Evolutionary conservation across 495 filamentous ascomycete species (phyloP), one percentile per base, ranked within the genome.

Genomic region (Letharia columbiana): DNA sequence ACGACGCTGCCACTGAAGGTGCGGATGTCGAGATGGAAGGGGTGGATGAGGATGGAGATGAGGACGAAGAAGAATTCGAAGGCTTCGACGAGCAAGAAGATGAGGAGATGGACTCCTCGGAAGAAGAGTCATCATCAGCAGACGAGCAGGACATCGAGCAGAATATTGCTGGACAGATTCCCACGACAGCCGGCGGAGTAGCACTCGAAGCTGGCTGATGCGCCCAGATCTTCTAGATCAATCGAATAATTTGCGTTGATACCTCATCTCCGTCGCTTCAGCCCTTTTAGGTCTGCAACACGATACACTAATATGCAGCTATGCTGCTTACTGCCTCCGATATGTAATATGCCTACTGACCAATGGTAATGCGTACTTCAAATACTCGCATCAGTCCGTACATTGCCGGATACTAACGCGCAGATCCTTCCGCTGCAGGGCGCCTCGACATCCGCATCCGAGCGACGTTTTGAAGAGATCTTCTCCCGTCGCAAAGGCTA

Each of bases 1-100:
- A 78, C 31, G 74, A 78, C 13, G n/a, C 67, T 33, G 61, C 63
- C 3, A 68, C 64, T 61, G 44, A 47, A 23, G 57, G 35, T 40
- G 63, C 42, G 23, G 60, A 65, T 42, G 33, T 54, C n/a, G 52
- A 49, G 2, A 52, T 23, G 12, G 44, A 40, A 3, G 23, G 20
- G 31, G 5, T 58, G n/a, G 49, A 58, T 40, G 62, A 66, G 44
- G 60, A 60, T 54, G 50, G 18, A 3, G 56, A 60, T 2, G 40
- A 56, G 7, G 13, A 47, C 39, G 69, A 61, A 6, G 73, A 75
- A 5, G 79, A 78, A 6, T 78, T 80, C 42, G 75, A 74, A 67
- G 80, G 76, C 4, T 75, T 81, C 42, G 71, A 67, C 8, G 75
- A 75, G 15, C 73, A 71, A 33, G 70, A 72, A 4, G 71, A 72